Percentiles rank a stretch among this genome's conserved stretches.
Evolutionary conservation across 2,329 filamentous ascomycete genomes (phyloP).

Genomic region (Ploettnerulaceae sp.): DNA sequence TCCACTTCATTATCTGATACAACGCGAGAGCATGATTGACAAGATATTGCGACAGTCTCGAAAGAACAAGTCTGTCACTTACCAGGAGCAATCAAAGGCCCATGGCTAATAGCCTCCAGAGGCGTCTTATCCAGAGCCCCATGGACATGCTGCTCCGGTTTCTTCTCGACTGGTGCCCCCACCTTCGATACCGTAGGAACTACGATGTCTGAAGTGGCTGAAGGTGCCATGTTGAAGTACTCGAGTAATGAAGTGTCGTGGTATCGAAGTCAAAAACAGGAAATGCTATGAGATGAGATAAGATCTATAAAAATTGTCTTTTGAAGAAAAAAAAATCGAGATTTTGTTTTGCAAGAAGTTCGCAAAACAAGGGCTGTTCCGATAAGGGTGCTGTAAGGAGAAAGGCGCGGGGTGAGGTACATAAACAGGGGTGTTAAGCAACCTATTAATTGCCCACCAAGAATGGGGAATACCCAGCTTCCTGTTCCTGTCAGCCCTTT

Average conservation of each 20-base stretch:
- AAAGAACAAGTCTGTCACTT: constrained; percentile 3
- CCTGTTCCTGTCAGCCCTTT: too few relatives aligned
- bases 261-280: background rate
- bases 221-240: constrained; percentile 19
- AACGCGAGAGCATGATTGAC: too few relatives aligned
- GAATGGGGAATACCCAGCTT: too few relatives aligned
- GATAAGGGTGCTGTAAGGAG: too few relatives aligned
- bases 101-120: constrained; percentile 34
- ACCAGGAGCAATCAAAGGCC: constrained; percentile 28
- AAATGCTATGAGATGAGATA: background rate
- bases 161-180: constrained; percentile 15
- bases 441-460: too few relatives aligned
- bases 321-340: background rate
- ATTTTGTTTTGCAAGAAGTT: too few relatives aligned
- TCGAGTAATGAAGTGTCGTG: background rate
- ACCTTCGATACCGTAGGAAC: constrained; percentile 12
- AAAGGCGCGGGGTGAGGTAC: too few relatives aligned
- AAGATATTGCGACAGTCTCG: background rate
- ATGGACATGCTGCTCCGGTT: constrained; percentile 25
- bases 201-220: constrained; percentile 18
- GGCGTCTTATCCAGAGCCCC: constrained; percentile 31
- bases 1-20: too few relatives aligned
- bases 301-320: background rate
- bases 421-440: too few relatives aligned
- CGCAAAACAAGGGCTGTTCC: too few relatives aligned